Evolutionary conservation across 768 basidiomycete species (phyloP).

Genomic region (Russula ochroleuca): DNA sequence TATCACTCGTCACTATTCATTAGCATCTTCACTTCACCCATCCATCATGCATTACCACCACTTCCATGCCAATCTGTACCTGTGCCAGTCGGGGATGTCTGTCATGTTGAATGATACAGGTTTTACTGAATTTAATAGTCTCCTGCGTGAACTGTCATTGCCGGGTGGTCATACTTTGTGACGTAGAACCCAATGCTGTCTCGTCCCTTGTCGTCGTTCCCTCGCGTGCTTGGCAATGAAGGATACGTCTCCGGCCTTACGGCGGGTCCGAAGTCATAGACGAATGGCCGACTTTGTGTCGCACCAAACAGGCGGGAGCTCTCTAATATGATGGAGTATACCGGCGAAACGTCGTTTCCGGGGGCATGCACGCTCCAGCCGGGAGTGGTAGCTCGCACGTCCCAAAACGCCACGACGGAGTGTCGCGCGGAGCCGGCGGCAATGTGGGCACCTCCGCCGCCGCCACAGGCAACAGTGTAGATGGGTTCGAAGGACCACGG

Average conservation of each 20-base stretch:
- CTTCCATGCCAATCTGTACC: constrained; percentile 17
- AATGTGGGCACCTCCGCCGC: constrained; percentile 59
- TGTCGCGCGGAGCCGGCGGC: constrained; percentile 76
- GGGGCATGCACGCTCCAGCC: constrained; percentile 83
- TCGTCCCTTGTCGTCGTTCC: constrained; percentile 36
- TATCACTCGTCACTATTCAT: constrained; percentile 25
- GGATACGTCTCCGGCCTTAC: constrained; percentile 55
- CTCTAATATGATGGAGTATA: constrained; percentile 70
- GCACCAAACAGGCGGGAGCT: constrained; percentile 75
- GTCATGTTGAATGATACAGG: constrained; percentile 18
- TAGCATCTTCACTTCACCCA: constrained; percentile 20
- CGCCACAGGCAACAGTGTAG: constrained; percentile 72
- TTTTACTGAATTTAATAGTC: constrained; percentile 13
- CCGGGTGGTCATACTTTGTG: constrained; percentile 42
- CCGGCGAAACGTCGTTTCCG: constrained; percentile 72
- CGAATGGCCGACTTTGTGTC: constrained; percentile 71
- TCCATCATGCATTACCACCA: constrained; percentile 18
- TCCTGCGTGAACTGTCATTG: background rate
- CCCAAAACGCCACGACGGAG: constrained; percentile 78
- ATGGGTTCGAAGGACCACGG: constrained; percentile 69
- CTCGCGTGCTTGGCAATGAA: constrained; percentile 24
- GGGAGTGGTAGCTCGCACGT: constrained; percentile 53
- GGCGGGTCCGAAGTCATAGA: constrained; percentile 73
- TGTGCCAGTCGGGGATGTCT: constrained; percentile 14
- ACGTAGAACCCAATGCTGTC: constrained; percentile 48